Conservation (phyloP, 495 filamentous ascomycete species). For the Talaromyces nanjingensis region DNA sequence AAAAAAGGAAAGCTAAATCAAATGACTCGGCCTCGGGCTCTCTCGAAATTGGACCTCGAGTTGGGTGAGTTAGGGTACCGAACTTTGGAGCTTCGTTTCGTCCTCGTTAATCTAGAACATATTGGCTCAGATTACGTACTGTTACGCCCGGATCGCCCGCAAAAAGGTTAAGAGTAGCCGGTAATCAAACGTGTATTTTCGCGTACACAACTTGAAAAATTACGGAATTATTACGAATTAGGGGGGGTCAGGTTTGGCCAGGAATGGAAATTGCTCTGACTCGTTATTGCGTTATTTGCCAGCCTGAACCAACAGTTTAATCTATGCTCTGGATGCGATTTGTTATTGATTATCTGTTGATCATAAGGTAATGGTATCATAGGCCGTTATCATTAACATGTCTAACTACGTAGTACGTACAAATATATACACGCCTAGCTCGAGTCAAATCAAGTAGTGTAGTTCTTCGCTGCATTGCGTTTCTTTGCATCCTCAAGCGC, state of each 20-base stretch:
- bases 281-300: neutral
- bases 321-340: neutral
- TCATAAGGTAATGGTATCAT: neutral
- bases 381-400: neutral
- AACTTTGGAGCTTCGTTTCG: neutral
- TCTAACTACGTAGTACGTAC: neutral
- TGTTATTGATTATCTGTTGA: neutral
- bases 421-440: neutral
- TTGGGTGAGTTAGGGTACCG: neutral
- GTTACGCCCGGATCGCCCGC: neutral
- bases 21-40: neutral
- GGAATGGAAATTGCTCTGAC: neutral
- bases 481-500: constrained; percentile 44
- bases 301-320: neutral
- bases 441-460: constrained; percentile 1
- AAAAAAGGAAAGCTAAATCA: neutral
- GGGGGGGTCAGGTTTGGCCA: neutral
- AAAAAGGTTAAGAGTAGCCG: neutral
- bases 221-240: neutral
- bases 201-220: neutral
- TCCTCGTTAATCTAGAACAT: neutral
- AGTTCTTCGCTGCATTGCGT: constrained; percentile 36
- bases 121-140: neutral
- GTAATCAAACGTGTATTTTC: neutral
- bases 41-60: neutral